These are phyloP conservation scores for Syzygium grande DNA, from an alignment of 345 rosid genomes.

Conservation along the genomic window DNA sequence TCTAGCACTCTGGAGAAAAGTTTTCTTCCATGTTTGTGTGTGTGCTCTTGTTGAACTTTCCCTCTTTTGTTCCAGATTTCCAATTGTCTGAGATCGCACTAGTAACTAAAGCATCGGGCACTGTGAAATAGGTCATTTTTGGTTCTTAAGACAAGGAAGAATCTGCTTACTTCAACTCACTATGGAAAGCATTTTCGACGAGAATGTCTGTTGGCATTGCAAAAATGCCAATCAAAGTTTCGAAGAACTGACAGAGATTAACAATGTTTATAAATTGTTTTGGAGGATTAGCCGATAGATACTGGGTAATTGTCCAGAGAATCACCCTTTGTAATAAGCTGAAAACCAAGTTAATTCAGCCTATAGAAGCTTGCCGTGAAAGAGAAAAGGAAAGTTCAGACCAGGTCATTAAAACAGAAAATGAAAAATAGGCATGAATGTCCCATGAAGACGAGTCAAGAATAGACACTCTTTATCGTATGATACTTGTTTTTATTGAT, in stretches of 20 bases:
- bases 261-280: neutral
- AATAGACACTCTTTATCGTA: neutral
- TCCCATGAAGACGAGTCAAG: neutral
- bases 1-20: neutral
- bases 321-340: neutral
- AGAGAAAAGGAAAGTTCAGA: neutral
- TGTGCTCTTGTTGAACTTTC: neutral
- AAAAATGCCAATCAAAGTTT: neutral
- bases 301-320: neutral
- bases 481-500: neutral
- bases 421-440: neutral
- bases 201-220: neutral
- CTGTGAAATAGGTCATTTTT: neutral
- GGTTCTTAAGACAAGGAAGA: neutral
- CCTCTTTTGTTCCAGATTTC: neutral
- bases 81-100: neutral
- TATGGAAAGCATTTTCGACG: neutral
- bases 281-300: neutral
- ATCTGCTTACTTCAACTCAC: neutral
- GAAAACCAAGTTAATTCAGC: neutral
- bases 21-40: neutral
- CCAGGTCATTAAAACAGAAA: neutral
- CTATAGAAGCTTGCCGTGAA: neutral
- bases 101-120: neutral
- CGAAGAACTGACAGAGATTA: neutral